phyloP scores from a whole-genome alignment of 352 stramenopile species.

The Phytophthora uliginosa region DNA sequence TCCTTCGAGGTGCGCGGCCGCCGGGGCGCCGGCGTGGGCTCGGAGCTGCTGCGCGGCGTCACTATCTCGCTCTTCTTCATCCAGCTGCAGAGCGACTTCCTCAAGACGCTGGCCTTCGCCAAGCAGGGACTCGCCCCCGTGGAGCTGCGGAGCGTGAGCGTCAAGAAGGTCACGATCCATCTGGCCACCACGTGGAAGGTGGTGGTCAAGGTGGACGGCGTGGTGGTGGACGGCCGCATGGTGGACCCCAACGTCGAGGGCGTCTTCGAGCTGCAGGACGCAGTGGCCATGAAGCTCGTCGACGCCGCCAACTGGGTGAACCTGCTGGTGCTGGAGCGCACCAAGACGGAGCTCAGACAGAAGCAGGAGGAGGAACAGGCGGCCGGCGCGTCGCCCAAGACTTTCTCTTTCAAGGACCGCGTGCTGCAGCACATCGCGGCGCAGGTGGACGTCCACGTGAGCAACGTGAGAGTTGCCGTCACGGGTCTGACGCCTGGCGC shows the following conservation, averaged over 20 bases:
- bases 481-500: slow-evolving; percentile 36
- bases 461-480: slow-evolving; percentile 48
- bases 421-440: slow-evolving; percentile 69
- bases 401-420: slow-evolving; percentile 71
- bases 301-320: slow-evolving; percentile 53
- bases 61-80: slow-evolving; percentile 68
- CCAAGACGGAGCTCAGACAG: slow-evolving; percentile 42
- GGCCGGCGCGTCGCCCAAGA: slow-evolving; percentile 24
- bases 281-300: slow-evolving; percentile 62
- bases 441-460: slow-evolving; percentile 68
- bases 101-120: slow-evolving; percentile 65
- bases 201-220: slow-evolving; percentile 60
- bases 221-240: slow-evolving; percentile 51
- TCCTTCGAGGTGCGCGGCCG: slow-evolving; percentile 49
- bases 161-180: slow-evolving; percentile 61
- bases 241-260: slow-evolving; percentile 55
- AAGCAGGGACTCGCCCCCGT: slow-evolving; percentile 67
- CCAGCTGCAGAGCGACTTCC: slow-evolving; percentile 57
- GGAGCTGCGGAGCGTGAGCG: slow-evolving; percentile 43
- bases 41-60: slow-evolving; percentile 48
- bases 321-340: slow-evolving; percentile 46
- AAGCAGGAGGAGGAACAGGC: slow-evolving; percentile 35
- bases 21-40: slow-evolving; percentile 7
- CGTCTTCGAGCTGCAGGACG: slow-evolving; percentile 59
- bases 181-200: slow-evolving; percentile 65